phyloP scores from a whole-genome alignment of 2,329 filamentous ascomycete species.

The Neopestalotiopsis clavispora region DNA sequence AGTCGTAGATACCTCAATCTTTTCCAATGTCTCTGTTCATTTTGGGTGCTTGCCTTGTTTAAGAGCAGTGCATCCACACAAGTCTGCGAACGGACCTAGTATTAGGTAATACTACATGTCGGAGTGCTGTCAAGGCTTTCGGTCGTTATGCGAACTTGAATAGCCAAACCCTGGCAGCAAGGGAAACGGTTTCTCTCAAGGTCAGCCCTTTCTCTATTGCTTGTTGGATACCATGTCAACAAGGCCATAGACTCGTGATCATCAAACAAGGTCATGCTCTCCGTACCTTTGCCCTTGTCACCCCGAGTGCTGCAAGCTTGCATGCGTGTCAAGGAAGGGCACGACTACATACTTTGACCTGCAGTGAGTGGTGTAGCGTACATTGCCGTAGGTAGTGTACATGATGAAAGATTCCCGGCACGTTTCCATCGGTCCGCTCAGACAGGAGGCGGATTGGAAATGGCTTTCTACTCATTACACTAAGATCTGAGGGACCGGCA shows the following conservation, averaged over 20 bases:
- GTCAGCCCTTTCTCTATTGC: neutral
- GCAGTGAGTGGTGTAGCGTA: neutral
- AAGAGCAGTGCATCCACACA: no score
- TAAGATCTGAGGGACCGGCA: no score
- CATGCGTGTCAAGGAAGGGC: neutral
- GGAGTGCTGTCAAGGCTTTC: no score
- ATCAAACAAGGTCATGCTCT: neutral
- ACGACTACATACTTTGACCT: neutral
- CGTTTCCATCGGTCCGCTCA: constrained; percentile 1
- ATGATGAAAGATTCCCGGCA: neutral
- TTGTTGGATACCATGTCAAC: neutral
- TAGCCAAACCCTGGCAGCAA: no score
- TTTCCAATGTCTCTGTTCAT: no score
- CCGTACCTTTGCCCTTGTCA: neutral
- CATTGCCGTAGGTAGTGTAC: neutral
- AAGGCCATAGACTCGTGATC: neutral
- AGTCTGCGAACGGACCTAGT: no score
- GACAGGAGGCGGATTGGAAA: neutral
- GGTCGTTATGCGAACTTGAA: no score
- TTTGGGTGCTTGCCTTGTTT: no score
- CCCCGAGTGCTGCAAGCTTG: neutral
- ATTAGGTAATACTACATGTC: no score
- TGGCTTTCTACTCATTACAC: no score
- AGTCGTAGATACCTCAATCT: no score
- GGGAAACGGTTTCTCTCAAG: no score